A percentile compares a stretch with the other conserved stretches of the same genome.
Evolutionary conservation across 192 early-diverging fungal genomes (phyloP).

Genomic region (Entomortierella chlamydospora): DNA sequence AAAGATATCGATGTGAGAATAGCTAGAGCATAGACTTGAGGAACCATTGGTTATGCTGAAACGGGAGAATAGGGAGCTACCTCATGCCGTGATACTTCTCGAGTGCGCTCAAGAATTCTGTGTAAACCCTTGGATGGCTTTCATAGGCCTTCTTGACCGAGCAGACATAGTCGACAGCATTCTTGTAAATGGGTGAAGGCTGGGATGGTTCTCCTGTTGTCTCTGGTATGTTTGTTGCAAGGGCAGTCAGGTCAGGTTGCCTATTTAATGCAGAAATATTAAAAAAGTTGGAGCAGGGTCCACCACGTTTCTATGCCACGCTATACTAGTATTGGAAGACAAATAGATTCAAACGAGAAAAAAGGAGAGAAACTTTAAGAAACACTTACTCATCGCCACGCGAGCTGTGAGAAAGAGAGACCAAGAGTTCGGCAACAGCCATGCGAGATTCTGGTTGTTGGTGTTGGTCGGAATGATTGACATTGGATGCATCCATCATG

Average conservation of each 20-base stretch:
- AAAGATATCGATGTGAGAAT: neutral
- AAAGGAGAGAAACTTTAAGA: neutral
- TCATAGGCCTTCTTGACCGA: slow-evolving; percentile 44
- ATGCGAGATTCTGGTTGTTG: slow-evolving; percentile 28
- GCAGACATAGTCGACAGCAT: slow-evolving; percentile 40
- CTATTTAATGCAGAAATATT: neutral
- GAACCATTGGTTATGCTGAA: no score
- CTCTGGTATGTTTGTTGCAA: neutral
- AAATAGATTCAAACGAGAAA: no score
- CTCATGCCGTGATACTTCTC: slow-evolving; percentile 41
- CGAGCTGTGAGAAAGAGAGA: slow-evolving; percentile 30
- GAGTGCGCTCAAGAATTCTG: slow-evolving; percentile 28
- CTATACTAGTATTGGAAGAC: neutral
- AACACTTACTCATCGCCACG: slow-evolving; percentile 15
- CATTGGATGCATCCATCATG: slow-evolving; percentile 10
- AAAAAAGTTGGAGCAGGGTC: neutral
- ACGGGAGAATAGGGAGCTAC: slow-evolving; percentile 3
- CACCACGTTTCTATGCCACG: neutral
- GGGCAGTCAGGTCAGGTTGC: neutral
- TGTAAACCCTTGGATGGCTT: slow-evolving; percentile 35
- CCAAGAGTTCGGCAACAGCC: slow-evolving; percentile 49
- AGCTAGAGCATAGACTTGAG: neutral
- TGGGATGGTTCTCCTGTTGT: slow-evolving; percentile 3
- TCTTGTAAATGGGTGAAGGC: slow-evolving; percentile 37
- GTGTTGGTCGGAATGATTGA: neutral